Evolutionary conservation across 192 early-diverging fungal species (phyloP), one percentile per base, ranked within the genome.

Genomic region (Coemansia aciculifera): DNA sequence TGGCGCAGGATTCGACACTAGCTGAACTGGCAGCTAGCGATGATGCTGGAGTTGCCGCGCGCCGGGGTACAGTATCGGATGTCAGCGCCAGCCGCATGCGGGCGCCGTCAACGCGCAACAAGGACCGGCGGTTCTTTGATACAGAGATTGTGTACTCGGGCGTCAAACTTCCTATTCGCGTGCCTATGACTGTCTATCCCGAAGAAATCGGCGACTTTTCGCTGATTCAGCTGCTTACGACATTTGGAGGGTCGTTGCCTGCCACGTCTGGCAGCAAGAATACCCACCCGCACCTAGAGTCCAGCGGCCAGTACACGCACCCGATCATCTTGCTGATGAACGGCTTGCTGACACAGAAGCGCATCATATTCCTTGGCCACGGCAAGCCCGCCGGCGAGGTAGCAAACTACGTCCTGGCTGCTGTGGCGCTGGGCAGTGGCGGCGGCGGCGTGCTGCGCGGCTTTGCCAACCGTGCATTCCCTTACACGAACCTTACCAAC

Each of bases 171-270:
- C 91, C 93, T 5, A 90, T 97, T n/a, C 79, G 91, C 56, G 91
- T 97, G 15, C 95, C 95, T 0, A 80, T 96, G 62, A 91, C 90
- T 5, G 81, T 95, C 37, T 94, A 91, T 65, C 86, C 90, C 1
- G 95, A 94, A 68, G 95, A 97, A 84, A 88, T 97, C 17, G 92
- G 95, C 69, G 95, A 97, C 75, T 95, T 95, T 67, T 94, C 93
- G 38, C 73, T 94, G 57, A 93, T 90, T 69, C 88, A 89, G 64
- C 81, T 95, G 27, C 85, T 95, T 15, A 87, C 88, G 10, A 94
- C 91, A 12, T 95, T 96, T 68, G 54, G 68, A 11, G 73, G 81
- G 48, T 59, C 68, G 15, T 63, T 73, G 49, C 84, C 86, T 6
- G 62, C 84, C 38, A 61, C 83, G 36, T 70, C 78, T 2, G 67